Conservation (phyloP, 2,329 filamentous ascomycete genomes). For the Whalleya microplaca region DNA sequence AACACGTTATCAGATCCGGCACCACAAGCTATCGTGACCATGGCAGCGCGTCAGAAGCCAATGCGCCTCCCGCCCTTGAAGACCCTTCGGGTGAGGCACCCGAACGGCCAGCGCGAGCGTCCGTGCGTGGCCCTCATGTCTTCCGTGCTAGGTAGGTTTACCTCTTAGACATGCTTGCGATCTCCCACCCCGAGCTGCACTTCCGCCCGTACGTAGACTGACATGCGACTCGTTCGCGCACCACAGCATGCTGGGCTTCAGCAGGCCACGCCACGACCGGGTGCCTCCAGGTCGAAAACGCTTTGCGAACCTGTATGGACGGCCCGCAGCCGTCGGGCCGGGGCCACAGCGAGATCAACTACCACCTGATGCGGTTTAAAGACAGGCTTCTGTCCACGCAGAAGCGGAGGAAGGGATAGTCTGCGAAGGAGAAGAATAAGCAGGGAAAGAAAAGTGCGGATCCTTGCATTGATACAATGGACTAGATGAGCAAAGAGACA, state of each 20-base stretch:
- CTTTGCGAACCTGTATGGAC: slow-evolving; percentile 78
- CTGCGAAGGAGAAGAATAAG: neutral
- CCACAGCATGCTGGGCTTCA: slow-evolving; percentile 80
- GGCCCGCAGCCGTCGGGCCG: slow-evolving; percentile 57
- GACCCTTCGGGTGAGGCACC: slow-evolving; percentile 56
- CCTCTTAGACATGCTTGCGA: neutral
- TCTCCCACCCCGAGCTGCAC: neutral
- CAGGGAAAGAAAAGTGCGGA: too few relatives aligned
- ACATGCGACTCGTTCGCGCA: slow-evolving; percentile 1
- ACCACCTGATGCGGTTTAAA: slow-evolving; percentile 81
- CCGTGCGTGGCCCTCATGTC: slow-evolving; percentile 62
- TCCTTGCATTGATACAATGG: too few relatives aligned
- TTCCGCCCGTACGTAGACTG: slow-evolving; percentile 2
- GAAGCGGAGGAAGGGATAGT: slow-evolving; percentile 48
- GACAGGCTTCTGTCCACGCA: slow-evolving; percentile 65
- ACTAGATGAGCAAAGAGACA: neutral
- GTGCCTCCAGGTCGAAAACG: slow-evolving; percentile 62
- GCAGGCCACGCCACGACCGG: slow-evolving; percentile 68
- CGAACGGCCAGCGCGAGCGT: slow-evolving; percentile 53
- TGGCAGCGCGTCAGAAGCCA: slow-evolving; percentile 52
- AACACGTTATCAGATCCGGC: slow-evolving; percentile 1
- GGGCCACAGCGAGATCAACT: slow-evolving; percentile 85
- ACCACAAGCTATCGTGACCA: slow-evolving; percentile 31
- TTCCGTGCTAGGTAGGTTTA: slow-evolving; percentile 55
- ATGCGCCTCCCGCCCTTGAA: slow-evolving; percentile 63